phyloP scores from a whole-genome alignment of 106 monocot genomes.

The Hemerocallis citrina region DNA sequence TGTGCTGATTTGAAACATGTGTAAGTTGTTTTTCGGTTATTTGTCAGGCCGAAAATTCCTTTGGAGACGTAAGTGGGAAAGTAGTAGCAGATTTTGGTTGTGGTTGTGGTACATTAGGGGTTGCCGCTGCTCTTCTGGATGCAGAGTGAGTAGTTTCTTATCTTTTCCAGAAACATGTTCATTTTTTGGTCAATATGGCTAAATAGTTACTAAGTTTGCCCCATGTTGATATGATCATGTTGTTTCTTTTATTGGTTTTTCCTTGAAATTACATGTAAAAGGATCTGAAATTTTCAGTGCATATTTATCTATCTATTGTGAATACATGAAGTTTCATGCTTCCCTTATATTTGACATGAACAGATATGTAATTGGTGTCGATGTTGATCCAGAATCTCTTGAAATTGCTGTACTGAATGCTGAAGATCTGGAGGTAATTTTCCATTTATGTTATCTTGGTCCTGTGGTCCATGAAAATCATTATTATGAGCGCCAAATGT shows the following conservation, averaged over 20 bases:
- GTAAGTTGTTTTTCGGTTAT: not conserved
- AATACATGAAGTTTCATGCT: conserved; percentile 3
- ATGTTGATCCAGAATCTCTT: conserved; percentile 70
- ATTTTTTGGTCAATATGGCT: not conserved
- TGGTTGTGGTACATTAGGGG: conserved; percentile 95
- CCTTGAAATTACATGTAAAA: not conserved
- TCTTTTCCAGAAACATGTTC: not conserved
- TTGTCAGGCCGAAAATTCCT: conserved; percentile 69
- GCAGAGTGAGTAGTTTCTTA: conserved; percentile 36
- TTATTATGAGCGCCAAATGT: no score
- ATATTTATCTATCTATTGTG: not conserved
- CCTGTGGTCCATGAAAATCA: no score
- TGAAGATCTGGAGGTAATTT: conserved; percentile 75
- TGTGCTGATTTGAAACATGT: not conserved
- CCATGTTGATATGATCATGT: not conserved
- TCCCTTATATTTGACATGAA: conserved; percentile 7
- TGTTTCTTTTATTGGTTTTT: not conserved
- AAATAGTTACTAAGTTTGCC: not conserved
- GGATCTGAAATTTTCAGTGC: not conserved
- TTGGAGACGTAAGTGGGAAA: conserved; percentile 77
- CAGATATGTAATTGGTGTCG: conserved; percentile 82
- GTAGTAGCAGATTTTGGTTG: conserved; percentile 94
- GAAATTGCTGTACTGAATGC: conserved; percentile 77
- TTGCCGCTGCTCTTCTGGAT: conserved; percentile 79
- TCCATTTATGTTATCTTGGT: not conserved